phyloP scores from a whole-genome alignment of 306 rosid genomes.

The Acacia acuminata region DNA sequence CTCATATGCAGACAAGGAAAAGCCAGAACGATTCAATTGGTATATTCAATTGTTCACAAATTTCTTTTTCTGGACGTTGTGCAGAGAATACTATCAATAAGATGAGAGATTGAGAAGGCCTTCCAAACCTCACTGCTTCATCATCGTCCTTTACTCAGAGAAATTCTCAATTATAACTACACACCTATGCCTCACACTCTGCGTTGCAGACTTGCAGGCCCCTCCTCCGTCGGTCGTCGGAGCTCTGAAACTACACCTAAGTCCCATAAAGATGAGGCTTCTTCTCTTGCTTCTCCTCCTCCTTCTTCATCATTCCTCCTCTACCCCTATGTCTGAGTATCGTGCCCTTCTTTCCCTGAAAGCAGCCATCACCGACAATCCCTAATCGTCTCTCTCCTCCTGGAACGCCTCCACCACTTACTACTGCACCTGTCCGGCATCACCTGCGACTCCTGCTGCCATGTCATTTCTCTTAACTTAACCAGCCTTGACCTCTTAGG shows the following conservation, averaged over 20 bases:
- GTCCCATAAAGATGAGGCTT: slow-evolving; percentile 49
- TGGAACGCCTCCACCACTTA: slow-evolving; percentile 59
- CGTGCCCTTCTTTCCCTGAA: slow-evolving; percentile 65
- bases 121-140: background rate
- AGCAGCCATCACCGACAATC: slow-evolving; percentile 52
- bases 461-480: slow-evolving; percentile 65
- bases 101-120: background rate
- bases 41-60: too few species aligned
- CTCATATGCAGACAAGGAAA: too few species aligned
- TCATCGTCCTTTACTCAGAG: background rate
- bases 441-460: slow-evolving; percentile 63
- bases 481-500: slow-evolving; percentile 58
- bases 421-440: slow-evolving; percentile 66
- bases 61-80: too few species aligned
- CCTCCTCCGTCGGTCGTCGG: background rate
- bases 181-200: background rate
- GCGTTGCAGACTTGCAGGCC: background rate
- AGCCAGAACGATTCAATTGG: too few species aligned
- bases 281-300: slow-evolving; percentile 33
- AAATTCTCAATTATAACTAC: background rate
- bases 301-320: slow-evolving; percentile 11
- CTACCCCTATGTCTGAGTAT: slow-evolving; percentile 48
- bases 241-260: background rate
- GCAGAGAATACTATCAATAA: background rate
- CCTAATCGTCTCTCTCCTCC: slow-evolving; percentile 51